These are phyloP conservation scores for Syncephalis fuscata DNA, from an alignment of 371 early-diverging fungal species.

Conservation along the genomic window DNA sequence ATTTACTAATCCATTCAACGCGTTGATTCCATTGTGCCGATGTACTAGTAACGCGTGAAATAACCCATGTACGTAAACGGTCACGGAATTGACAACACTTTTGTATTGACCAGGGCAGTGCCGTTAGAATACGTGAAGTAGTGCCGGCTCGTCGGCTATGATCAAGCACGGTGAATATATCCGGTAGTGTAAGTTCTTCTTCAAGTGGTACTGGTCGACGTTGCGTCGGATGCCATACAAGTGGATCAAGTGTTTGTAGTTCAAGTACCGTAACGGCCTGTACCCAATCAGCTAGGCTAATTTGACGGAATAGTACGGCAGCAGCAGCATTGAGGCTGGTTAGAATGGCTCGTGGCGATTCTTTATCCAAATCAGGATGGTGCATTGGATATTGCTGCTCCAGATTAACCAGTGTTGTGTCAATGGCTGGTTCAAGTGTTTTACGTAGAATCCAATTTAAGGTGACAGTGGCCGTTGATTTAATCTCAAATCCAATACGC, in stretches of 20 bases:
- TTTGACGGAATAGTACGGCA: conserved; percentile 26
- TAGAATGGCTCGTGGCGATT: conserved; percentile 3
- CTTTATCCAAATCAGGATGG: conserved; percentile 5
- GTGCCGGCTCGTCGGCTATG: conserved; percentile 6
- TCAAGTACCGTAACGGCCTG: conserved; percentile 48
- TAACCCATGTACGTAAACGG: conserved; percentile 55
- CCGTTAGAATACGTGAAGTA: conserved; percentile 23
- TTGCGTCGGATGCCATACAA: conserved; percentile 57
- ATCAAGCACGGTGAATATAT: conserved; percentile 45
- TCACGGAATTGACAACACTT: conserved; percentile 49
- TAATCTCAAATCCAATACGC: not conserved
- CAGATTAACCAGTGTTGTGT: too few species aligned
- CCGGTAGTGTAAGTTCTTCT: conserved; percentile 42
- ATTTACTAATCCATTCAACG: conserved; percentile 36
- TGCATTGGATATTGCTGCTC: conserved; percentile 2
- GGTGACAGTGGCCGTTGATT: too few species aligned
- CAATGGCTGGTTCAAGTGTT: too few species aligned
- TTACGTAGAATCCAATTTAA: too few species aligned
- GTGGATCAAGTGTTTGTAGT: conserved; percentile 44
- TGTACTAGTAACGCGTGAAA: conserved; percentile 33
- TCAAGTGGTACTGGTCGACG: conserved; percentile 18
- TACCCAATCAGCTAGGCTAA: conserved; percentile 56
- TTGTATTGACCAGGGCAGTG: conserved; percentile 52
- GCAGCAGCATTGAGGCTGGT: conserved; percentile 12
- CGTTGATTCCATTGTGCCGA: conserved; percentile 28